phyloP scores from a whole-genome alignment of 805 yeast genomes.

The Sungouiella thailandica region DNA sequence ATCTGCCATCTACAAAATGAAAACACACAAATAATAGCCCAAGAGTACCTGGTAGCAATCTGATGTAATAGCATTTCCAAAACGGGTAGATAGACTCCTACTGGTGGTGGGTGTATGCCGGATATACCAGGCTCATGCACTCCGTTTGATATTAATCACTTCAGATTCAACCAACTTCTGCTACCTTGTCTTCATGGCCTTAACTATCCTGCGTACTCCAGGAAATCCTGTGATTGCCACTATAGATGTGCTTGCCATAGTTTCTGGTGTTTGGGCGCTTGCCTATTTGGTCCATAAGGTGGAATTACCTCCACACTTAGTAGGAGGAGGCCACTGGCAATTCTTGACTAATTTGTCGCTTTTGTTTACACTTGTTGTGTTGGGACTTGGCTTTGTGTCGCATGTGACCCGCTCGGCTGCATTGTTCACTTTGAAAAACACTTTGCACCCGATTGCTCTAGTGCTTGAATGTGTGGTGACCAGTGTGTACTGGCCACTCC shows the following conservation, averaged over 20 bases:
- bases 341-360: conserved; percentile 68
- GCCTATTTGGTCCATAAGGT: conserved; percentile 13
- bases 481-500: conserved; percentile 63
- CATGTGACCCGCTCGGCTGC: conserved; percentile 22
- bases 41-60: too few relatives aligned
- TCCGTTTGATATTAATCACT: too few relatives aligned
- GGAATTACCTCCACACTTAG: conserved; percentile 45
- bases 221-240: conserved; percentile 26
- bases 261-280: conserved; percentile 27
- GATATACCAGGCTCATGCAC: too few relatives aligned
- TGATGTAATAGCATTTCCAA: too few relatives aligned
- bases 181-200: too few relatives aligned
- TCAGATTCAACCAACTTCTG: too few relatives aligned
- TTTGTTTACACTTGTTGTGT: conserved; percentile 40
- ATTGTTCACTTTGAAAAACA: conserved; percentile 32
- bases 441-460: conserved; percentile 49
- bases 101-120: too few relatives aligned
- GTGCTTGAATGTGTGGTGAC: conserved; percentile 60
- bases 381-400: conserved; percentile 32
- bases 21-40: too few relatives aligned
- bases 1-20: too few relatives aligned
- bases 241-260: conserved; percentile 21
- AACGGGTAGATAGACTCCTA: too few relatives aligned
- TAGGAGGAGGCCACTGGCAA: conserved; percentile 62
- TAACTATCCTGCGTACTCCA: too few relatives aligned